These are phyloP conservation scores for Thielaviopsis musarum DNA, from an alignment of 2,329 filamentous ascomycete species.

Conservation along the genomic window DNA sequence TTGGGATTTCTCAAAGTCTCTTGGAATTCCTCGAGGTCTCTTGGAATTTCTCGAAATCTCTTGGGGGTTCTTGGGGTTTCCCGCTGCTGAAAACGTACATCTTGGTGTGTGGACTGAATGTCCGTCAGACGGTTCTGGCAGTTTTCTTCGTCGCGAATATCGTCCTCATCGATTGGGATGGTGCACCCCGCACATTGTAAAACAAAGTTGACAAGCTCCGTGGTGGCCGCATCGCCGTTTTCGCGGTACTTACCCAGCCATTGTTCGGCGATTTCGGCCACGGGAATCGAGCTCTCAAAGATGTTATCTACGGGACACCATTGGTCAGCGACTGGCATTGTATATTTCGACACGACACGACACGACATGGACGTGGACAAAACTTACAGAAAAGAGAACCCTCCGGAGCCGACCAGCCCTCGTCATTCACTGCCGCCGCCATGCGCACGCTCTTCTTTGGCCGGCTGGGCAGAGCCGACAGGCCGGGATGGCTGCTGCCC, in stretches of 20 bases:
- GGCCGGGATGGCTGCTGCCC: slow-evolving; percentile 29
- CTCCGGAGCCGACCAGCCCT: slow-evolving; percentile 8
- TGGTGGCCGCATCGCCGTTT: slow-evolving; percentile 36
- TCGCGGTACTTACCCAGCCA: slow-evolving; percentile 43
- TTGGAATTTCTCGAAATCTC: too few relatives aligned
- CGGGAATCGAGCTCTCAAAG: slow-evolving; percentile 40
- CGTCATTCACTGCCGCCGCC: slow-evolving; percentile 21
- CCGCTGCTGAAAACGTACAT: slow-evolving; percentile 30
- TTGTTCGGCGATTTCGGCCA: slow-evolving; percentile 39
- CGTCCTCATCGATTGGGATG: slow-evolving; percentile 58
- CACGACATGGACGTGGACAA: slow-evolving; percentile 14
- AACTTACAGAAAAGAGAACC: slow-evolving; percentile 12
- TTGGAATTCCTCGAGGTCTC: too few relatives aligned
- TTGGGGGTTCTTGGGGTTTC: not conserved
- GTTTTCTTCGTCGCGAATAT: slow-evolving; percentile 82
- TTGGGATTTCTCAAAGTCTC: too few relatives aligned
- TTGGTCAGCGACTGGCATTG: not conserved
- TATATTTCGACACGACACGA: not conserved
- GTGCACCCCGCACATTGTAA: slow-evolving; percentile 64
- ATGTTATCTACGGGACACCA: slow-evolving; percentile 35
- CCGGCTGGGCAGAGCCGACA: slow-evolving; percentile 31
- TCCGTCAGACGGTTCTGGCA: slow-evolving; percentile 62
- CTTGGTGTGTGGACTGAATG: slow-evolving; percentile 75
- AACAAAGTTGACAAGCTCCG: slow-evolving; percentile 50
- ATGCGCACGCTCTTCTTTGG: slow-evolving; percentile 40